These are phyloP conservation scores for Lichtheimia hyalospora DNA, from an alignment of 371 early-diverging fungal species.

Conservation along the genomic window DNA sequence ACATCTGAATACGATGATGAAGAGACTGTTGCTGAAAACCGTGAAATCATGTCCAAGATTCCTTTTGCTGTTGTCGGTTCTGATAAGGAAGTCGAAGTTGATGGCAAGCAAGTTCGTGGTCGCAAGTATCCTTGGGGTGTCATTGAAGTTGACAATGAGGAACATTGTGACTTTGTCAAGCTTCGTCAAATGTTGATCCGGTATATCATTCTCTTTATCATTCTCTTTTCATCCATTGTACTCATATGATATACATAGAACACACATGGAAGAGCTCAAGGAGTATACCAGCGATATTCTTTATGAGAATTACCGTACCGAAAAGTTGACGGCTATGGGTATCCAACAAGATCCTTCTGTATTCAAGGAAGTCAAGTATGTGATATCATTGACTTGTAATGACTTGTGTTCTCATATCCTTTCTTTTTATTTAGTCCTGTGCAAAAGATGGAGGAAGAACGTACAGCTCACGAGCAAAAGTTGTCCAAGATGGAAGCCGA, in stretches of 20 bases:
- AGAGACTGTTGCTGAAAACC: slow-evolving; percentile 92
- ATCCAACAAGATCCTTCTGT: slow-evolving; percentile 79
- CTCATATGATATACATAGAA: slow-evolving; percentile 33
- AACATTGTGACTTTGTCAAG: slow-evolving; percentile 93
- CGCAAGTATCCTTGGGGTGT: slow-evolving; percentile 97
- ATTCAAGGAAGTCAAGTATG: slow-evolving; percentile 72
- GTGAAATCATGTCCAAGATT: slow-evolving; percentile 92
- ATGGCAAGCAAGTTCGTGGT: slow-evolving; percentile 88
- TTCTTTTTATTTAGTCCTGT: slow-evolving; percentile 49
- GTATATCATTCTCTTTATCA: slow-evolving; percentile 15
- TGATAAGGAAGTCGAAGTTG: slow-evolving; percentile 82
- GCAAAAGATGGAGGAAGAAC: slow-evolving; percentile 92
- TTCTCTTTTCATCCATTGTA: background rate
- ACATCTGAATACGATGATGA: slow-evolving; percentile 91
- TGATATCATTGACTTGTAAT: background rate
- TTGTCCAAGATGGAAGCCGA: slow-evolving; percentile 97
- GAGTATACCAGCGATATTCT: slow-evolving; percentile 92
- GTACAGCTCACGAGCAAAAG: slow-evolving; percentile 89
- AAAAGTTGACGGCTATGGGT: slow-evolving; percentile 82
- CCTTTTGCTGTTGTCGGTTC: slow-evolving; percentile 98
- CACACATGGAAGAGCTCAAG: slow-evolving; percentile 92
- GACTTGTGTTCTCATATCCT: slow-evolving; percentile 21
- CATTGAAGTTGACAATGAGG: slow-evolving; percentile 92
- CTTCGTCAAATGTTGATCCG: slow-evolving; percentile 89
- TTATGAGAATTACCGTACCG: slow-evolving; percentile 96